Percentiles rank a stretch among this genome's conserved stretches.
Evolutionary conservation across 1,139 yeast genomes (phyloP).

Genomic region (Suzukiozyma palmioleophila): DNA sequence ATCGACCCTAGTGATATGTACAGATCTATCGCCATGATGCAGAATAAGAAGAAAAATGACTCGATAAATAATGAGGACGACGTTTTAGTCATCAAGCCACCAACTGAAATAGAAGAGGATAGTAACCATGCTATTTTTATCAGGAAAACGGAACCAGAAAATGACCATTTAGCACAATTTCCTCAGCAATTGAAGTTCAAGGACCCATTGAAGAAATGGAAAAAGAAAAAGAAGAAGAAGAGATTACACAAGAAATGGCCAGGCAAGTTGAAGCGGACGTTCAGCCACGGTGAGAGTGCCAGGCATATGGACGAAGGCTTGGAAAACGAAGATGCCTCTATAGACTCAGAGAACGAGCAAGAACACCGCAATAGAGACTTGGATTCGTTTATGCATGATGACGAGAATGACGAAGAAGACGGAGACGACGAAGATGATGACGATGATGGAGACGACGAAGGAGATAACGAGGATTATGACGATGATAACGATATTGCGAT

Average conservation of each 20-base stretch:
- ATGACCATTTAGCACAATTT: slow-evolving; percentile 1
- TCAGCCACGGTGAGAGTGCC: slow-evolving; percentile 8
- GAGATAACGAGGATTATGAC: slow-evolving; percentile 13
- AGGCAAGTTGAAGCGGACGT: slow-evolving; percentile 12
- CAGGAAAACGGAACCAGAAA: slow-evolving; percentile 11
- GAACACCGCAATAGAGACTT: slow-evolving; percentile 5
- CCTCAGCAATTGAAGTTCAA: slow-evolving; percentile 16
- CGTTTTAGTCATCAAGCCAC: slow-evolving; percentile 74
- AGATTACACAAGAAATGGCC: slow-evolving; percentile 8
- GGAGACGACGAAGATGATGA: slow-evolving; percentile 13
- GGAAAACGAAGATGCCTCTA: slow-evolving; percentile 11
- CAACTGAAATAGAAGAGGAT: slow-evolving; percentile 58
- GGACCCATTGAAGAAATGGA: slow-evolving; percentile 9
- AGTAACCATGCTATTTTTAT: slow-evolving; percentile 33
- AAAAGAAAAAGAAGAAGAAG: slow-evolving; percentile 10
- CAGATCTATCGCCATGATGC: slow-evolving; percentile 76
- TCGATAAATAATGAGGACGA: slow-evolving; percentile 63
- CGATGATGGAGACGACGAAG: slow-evolving; percentile 11
- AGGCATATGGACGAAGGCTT: slow-evolving; percentile 9
- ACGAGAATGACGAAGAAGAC: slow-evolving; percentile 12
- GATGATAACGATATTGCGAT: slow-evolving; percentile 8
- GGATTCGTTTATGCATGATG: slow-evolving; percentile 11
- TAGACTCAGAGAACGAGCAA: slow-evolving; percentile 11
- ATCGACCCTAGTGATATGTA: slow-evolving; percentile 81
- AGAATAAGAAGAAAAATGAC: slow-evolving; percentile 22